These are phyloP conservation scores for Colletotrichum tofieldiae DNA, from an alignment of 2,329 filamentous ascomycete genomes.

Conservation along the genomic window DNA sequence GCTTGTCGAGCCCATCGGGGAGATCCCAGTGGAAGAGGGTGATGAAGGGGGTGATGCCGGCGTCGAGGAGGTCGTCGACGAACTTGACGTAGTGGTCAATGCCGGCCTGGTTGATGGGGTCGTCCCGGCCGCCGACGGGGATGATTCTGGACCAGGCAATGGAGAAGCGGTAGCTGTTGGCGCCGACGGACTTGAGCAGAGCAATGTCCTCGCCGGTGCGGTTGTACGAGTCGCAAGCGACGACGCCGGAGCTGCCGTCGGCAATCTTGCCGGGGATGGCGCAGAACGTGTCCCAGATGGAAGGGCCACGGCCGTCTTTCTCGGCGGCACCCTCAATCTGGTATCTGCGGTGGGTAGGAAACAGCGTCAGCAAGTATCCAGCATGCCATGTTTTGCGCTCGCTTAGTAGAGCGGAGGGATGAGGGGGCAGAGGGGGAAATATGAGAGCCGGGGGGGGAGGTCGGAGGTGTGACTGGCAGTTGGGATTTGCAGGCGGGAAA, in stretches of 20 bases:
- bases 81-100: constrained; percentile 85
- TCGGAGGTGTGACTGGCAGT: not conserved
- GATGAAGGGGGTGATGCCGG: constrained; percentile 84
- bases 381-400: constrained; percentile 27
- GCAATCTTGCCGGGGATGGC: constrained; percentile 86
- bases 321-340: constrained; percentile 86
- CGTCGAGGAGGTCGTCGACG: constrained; percentile 82
- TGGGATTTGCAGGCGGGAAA: constrained; percentile 24
- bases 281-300: constrained; percentile 94
- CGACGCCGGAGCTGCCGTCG: constrained; percentile 80
- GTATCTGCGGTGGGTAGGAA: constrained; percentile 70
- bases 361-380: constrained; percentile 28
- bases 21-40: constrained; percentile 93
- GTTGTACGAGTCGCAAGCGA: constrained; percentile 91
- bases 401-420: constrained; percentile 16
- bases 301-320: constrained; percentile 84
- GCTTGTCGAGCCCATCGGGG: constrained; percentile 82
- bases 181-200: constrained; percentile 81
- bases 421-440: not conserved
- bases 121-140: constrained; percentile 85
- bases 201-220: constrained; percentile 83
- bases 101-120: constrained; percentile 85
- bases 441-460: constrained; percentile 5
- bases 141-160: constrained; percentile 89
- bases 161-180: constrained; percentile 86